Evolutionary conservation across 1,284 basidiomycete genomes (phyloP).

Genomic region (Ustilago curta): DNA sequence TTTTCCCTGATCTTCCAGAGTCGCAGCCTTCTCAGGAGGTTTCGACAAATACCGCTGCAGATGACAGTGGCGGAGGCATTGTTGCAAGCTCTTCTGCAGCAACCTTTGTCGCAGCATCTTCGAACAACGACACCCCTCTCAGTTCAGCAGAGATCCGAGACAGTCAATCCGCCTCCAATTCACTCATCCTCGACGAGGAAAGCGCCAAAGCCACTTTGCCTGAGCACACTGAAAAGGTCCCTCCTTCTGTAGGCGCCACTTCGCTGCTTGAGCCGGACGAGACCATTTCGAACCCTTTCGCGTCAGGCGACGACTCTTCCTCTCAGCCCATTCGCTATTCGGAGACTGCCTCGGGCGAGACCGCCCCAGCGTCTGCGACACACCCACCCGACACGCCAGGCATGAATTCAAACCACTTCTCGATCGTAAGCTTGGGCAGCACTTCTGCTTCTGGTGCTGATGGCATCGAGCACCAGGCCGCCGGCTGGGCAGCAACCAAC

Average conservation of each 20-base stretch:
- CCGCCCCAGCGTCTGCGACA: neutral
- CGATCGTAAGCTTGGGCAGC: conserved; percentile 50
- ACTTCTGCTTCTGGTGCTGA: conserved; percentile 7
- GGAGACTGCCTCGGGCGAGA: conserved; percentile 4
- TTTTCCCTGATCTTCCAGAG: conserved; percentile 9
- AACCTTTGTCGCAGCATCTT: conserved; percentile 19
- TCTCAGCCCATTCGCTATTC: conserved; percentile 29
- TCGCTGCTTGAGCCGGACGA: conserved; percentile 62
- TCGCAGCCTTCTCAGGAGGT: neutral
- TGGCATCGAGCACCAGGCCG: neutral
- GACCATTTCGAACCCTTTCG: conserved; percentile 63
- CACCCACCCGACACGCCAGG: conserved; percentile 29
- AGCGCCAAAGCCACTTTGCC: conserved; percentile 32
- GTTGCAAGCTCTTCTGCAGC: conserved; percentile 28
- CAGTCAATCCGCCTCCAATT: conserved; percentile 27
- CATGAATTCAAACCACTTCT: conserved; percentile 53
- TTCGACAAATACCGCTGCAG: neutral
- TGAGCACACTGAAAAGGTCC: conserved; percentile 36
- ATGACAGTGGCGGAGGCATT: conserved; percentile 1
- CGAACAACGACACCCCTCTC: conserved; percentile 20
- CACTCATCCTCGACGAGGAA: conserved; percentile 49
- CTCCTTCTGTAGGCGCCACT: conserved; percentile 60
- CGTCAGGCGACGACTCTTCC: conserved; percentile 19
- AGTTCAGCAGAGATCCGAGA: conserved; percentile 45
- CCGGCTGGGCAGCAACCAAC: conserved; percentile 17